Evolutionary conservation across 257 asterid genomes (phyloP).

Genomic region (Anisodus acutangulus): DNA sequence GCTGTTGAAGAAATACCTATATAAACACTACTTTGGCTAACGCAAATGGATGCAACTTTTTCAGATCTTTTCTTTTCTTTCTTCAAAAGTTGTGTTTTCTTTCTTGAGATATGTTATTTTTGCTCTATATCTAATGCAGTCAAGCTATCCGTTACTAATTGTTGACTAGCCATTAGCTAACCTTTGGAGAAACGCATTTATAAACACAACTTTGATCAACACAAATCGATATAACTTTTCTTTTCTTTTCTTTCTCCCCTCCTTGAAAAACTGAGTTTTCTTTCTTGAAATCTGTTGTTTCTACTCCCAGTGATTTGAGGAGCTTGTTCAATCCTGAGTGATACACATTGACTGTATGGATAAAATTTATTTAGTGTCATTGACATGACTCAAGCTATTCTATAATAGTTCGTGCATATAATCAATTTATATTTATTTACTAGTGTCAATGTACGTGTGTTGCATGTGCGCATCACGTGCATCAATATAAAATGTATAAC

Average conservation of each 20-base stretch:
- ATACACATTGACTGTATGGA: no score
- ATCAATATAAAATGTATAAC: no score
- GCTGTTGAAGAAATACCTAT: neutral
- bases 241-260: neutral
- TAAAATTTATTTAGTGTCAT: no score
- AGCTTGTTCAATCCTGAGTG: no score
- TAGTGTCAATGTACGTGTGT: no score
- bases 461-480: no score
- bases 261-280: no score
- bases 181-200: neutral
- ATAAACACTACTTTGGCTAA: neutral
- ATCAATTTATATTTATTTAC: no score
- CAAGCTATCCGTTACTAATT: no score
- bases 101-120: neutral
- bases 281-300: no score
- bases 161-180: neutral
- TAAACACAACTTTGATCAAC: neutral
- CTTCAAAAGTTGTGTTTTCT: neutral
- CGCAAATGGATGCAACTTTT: no score
- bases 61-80: neutral
- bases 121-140: neutral
- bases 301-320: no score
- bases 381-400: neutral
- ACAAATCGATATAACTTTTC: neutral
- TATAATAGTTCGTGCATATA: neutral